Percentiles rank a stretch among this genome's conserved stretches.
These are phyloP conservation scores for Pilatotrama ljubarskyi DNA, from an alignment of 768 basidiomycete genomes.

Conservation along the genomic window DNA sequence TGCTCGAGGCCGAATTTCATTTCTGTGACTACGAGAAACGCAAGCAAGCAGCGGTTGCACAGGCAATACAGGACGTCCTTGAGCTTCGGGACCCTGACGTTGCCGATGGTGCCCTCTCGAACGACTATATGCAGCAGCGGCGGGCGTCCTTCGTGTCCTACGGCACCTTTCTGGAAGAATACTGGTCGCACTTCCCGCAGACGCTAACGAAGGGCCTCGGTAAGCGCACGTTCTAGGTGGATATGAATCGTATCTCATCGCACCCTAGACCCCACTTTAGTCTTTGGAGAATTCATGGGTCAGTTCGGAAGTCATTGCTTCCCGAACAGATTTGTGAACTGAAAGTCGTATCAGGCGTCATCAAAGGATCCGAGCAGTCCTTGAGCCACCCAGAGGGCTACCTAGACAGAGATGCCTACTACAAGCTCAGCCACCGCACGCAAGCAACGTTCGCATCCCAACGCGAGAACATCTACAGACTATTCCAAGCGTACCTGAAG, in stretches of 20 bases:
- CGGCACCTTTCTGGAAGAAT: conserved; percentile 45
- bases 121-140: conserved; percentile 28
- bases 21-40: neutral
- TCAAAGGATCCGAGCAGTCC: conserved; percentile 66
- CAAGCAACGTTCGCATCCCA: conserved; percentile 50
- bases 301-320: too few species aligned
- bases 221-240: conserved; percentile 37
- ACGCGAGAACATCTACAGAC: conserved; percentile 46
- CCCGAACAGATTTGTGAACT: too few species aligned
- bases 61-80: conserved; percentile 5
- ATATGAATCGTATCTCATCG: neutral
- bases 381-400: conserved; percentile 35
- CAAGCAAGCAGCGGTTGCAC: neutral
- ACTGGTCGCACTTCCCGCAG: conserved; percentile 63
- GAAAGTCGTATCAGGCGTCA: too few species aligned
- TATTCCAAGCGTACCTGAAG: conserved; percentile 55
- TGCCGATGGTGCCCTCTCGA: neutral
- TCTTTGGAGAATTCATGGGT: conserved; percentile 53
- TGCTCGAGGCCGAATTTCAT: conserved; percentile 49
- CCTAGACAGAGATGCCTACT: conserved; percentile 46
- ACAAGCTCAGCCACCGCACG: conserved; percentile 40
- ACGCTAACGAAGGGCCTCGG: conserved; percentile 53
- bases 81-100: conserved; percentile 4
- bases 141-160: conserved; percentile 23
- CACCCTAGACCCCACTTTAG: conserved; percentile 54